Conservation (phyloP, 2,329 filamentous ascomycete species). For the Arthrobotrys sphaeroides region DNA sequence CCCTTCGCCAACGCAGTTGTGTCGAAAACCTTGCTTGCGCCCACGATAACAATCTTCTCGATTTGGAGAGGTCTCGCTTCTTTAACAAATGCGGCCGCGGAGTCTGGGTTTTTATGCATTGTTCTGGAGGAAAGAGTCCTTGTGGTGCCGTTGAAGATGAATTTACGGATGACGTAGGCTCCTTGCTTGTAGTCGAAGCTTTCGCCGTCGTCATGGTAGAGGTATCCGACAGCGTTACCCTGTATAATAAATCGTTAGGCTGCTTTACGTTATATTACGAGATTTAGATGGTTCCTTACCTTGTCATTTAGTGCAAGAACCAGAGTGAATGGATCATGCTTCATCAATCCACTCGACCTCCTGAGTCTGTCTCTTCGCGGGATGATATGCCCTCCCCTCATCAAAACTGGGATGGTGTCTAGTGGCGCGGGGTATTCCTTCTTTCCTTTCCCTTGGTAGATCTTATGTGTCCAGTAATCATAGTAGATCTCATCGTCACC, state of each 20-base stretch:
- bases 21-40: conserved; percentile 59
- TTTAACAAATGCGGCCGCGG: conserved; percentile 74
- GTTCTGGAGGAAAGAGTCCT: conserved; percentile 75
- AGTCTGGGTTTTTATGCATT: conserved; percentile 63
- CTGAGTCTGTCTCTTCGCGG: conserved; percentile 75
- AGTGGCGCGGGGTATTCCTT: conserved; percentile 77
- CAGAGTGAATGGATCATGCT: conserved; percentile 92
- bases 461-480: conserved; percentile 89
- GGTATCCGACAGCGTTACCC: conserved; percentile 74
- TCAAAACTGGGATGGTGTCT: conserved; percentile 85
- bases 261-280: neutral
- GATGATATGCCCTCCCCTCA: conserved; percentile 92
- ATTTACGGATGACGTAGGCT: conserved; percentile 86
- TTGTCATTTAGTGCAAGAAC: conserved; percentile 76
- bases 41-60: conserved; percentile 84
- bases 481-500: conserved; percentile 91
- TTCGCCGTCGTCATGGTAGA: conserved; percentile 95
- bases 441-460: conserved; percentile 77
- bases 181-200: conserved; percentile 86
- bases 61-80: conserved; percentile 79
- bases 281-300: conserved; percentile 62
- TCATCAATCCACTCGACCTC: conserved; percentile 82
- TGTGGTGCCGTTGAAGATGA: conserved; percentile 70
- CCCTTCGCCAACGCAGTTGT: conserved; percentile 73
- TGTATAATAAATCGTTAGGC: conserved; percentile 57